These are phyloP conservation scores for Pseudonitzschia delicatissima DNA, from an alignment of 108 stramenopile species.

Conservation along the genomic window DNA sequence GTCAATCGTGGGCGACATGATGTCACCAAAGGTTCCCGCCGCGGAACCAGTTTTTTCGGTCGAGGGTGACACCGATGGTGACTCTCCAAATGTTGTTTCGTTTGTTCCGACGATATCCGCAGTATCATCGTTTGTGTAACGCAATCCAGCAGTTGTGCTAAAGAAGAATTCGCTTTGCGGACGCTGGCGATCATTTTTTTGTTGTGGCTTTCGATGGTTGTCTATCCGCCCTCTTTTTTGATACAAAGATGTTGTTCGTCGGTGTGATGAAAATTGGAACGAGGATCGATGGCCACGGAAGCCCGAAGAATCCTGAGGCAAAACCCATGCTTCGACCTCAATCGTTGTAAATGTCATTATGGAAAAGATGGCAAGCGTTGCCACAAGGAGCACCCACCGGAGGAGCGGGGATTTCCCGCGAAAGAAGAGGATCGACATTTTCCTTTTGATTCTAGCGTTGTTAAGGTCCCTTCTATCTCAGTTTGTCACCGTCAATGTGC, in stretches of 20 bases:
- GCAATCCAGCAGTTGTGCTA: not conserved
- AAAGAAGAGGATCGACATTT: no score
- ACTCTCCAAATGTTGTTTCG: not conserved
- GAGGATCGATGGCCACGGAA: not conserved
- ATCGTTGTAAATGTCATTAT: not conserved
- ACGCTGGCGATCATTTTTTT: not conserved
- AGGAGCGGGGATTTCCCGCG: no score
- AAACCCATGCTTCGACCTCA: not conserved
- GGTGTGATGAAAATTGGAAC: not conserved
- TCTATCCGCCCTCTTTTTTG: not conserved
- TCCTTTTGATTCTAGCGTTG: no score
- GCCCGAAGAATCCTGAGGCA: not conserved
- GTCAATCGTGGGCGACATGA: constrained; percentile 51
- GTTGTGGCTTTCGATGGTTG: not conserved
- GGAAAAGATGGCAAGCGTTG: not conserved
- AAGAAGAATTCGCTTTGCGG: not conserved
- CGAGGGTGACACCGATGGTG: not conserved
- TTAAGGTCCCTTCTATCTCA: no score
- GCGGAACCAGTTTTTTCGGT: not conserved
- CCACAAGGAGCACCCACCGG: not conserved
- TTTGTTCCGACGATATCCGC: not conserved
- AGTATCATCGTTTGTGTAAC: not conserved
- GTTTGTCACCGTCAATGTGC: no score
- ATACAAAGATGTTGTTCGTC: not conserved
- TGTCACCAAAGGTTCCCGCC: constrained; percentile 68